Conservation (phyloP, 202 grass and related monocot species). For the Zoysia matrella region DNA sequence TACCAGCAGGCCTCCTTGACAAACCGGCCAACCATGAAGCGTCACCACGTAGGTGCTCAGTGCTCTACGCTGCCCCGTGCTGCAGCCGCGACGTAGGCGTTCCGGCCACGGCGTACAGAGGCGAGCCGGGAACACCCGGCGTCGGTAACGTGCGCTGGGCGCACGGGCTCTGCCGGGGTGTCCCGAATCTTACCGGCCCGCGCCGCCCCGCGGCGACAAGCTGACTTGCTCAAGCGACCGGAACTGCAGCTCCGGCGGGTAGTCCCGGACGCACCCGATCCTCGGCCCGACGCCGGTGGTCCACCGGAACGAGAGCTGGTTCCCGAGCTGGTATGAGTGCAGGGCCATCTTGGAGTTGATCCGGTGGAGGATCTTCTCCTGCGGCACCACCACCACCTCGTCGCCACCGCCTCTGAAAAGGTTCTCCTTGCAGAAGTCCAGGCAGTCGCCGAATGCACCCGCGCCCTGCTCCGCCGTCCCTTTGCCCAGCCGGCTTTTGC, state of each 20-base stretch:
- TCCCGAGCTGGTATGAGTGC: slow-evolving; percentile 86
- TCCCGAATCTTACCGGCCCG: slow-evolving; percentile 28
- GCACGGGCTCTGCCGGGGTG: slow-evolving; percentile 33
- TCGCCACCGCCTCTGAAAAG: slow-evolving; percentile 48
- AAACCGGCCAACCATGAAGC: too few species aligned
- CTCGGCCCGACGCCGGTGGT: slow-evolving; percentile 83
- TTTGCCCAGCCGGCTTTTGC: slow-evolving; percentile 33
- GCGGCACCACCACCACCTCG: slow-evolving; percentile 50
- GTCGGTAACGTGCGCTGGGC: slow-evolving; percentile 25
- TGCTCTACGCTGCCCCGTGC: slow-evolving; percentile 45
- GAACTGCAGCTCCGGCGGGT: slow-evolving; percentile 85
- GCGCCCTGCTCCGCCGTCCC: slow-evolving; percentile 43
- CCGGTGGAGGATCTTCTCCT: slow-evolving; percentile 76
- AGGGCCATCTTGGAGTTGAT: slow-evolving; percentile 81
- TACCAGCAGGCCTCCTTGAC: too few species aligned
- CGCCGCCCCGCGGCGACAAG: slow-evolving; percentile 61
- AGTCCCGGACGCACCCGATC: slow-evolving; percentile 88
- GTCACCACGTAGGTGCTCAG: neutral
- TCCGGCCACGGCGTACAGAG: neutral
- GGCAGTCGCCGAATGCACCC: slow-evolving; percentile 49
- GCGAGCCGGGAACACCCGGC: slow-evolving; percentile 33
- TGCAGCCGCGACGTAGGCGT: slow-evolving; percentile 26
- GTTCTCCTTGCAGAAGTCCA: slow-evolving; percentile 63
- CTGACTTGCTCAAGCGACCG: slow-evolving; percentile 73
- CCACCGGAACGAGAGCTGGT: slow-evolving; percentile 83